Base-by-base conservation (phyloP, 177 flowering plant genomes). In the Tripterygium wilfordii region DNA sequence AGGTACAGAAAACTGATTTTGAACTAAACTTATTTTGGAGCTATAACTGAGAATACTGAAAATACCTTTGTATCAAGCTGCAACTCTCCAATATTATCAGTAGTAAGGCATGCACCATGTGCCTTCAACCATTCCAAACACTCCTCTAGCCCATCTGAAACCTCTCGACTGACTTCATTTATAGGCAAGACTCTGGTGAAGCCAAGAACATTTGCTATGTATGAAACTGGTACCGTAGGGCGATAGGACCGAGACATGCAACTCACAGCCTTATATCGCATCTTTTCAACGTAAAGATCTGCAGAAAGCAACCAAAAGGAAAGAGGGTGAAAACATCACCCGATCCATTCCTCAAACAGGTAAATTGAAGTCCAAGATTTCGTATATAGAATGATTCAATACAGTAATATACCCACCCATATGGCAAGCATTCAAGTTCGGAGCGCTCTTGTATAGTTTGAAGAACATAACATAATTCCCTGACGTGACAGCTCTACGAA, bases 381-480 rank as follows among this genome's bases (percentile, higher is more conserved):
- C n/a, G n/a, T n/a, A n/a, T n/a, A n/a, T n/a, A n/a, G n/a, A n/a
- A n/a, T n/a, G n/a, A n/a, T n/a, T n/a, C n/a, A n/a, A n/a, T n/a
- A n/a, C n/a, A n/a, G n/a, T n/a, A n/a, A n/a, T n/a, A n/a, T 33
- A 55, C 88, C 14, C 57, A 89, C 99, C 99, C 97, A 92, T 89
- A 8, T 89, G 80, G 45, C 76, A 84, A 47, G 82, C 54, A 51
- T 63, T 75, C 65, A 92, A 69, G 61, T 86, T 80, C 15, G 97
- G 97, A 48, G 97, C 96, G 0, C 71, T 56, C 68, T 84, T 86
- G 73, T 86, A 92, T n/a, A 92, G 72, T 62, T 82, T 78, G 64
- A 89, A 92, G 53, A 86, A 92, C 57, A 65, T 52, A 27, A 89
- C 80, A 69, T 89, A 86, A 50, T 92, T 92, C 57, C 92, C 95